Evolutionary conservation across 192 early-diverging fungal species (phyloP).

Genomic region (Coemansia sp.): DNA sequence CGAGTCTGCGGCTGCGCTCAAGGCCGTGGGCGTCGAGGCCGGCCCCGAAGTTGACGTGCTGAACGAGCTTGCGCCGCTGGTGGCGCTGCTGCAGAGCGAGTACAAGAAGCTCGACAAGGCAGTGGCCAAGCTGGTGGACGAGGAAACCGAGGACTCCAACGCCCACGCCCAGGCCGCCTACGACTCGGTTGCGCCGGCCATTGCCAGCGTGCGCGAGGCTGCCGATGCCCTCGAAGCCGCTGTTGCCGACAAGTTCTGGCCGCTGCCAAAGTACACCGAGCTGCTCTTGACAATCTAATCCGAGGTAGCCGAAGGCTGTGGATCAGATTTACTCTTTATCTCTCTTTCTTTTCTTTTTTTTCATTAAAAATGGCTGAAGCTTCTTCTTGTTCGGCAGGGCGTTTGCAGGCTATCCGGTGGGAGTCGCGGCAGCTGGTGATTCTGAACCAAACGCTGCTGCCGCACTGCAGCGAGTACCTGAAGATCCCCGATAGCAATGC

Average conservation of each 20-base stretch:
- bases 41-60: conserved; percentile 73
- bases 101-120: conserved; percentile 57
- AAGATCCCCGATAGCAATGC: conserved; percentile 58
- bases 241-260: conserved; percentile 92
- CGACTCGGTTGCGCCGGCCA: conserved; percentile 61
- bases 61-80: conserved; percentile 62
- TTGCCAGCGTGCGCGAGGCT: conserved; percentile 67
- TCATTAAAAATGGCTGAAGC: background rate
- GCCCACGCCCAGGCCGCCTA: conserved; percentile 66
- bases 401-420: conserved; percentile 48
- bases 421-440: conserved; percentile 61
- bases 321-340: background rate
- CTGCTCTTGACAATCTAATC: conserved; percentile 72
- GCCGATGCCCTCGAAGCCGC: conserved; percentile 79
- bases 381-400: too few relatives aligned
- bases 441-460: conserved; percentile 89
- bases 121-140: conserved; percentile 55
- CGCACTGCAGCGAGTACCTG: conserved; percentile 79
- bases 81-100: conserved; percentile 57
- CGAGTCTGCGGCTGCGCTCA: conserved; percentile 74
- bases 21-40: conserved; percentile 55
- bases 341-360: background rate
- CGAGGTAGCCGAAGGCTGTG: too few relatives aligned
- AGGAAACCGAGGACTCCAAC: conserved; percentile 57
- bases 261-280: conserved; percentile 95